Evolutionary conservation across 805 yeast species (phyloP), one percentile per base, ranked within the genome.

Genomic region (Saturnispora sekii): DNA sequence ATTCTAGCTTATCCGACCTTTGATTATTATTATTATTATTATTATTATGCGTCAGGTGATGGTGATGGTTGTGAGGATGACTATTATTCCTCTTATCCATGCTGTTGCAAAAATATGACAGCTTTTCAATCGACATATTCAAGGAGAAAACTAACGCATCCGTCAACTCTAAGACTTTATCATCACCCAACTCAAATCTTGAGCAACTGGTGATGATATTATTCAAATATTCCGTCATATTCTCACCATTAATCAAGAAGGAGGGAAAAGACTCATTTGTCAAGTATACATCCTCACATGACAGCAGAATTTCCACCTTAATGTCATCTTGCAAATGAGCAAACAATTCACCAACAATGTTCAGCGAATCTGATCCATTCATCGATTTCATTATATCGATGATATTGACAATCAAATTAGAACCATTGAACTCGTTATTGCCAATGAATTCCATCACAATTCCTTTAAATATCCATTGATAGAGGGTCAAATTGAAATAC

Each of bases 161-260:
- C 26, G 57, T 56, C 53, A 65, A 45, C 14, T 58, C 54, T 5
- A 60, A 44, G 21, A 36, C 41, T 14, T 36, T 30, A 26, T 39
- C 32, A 14, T 38, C 43, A 29, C 28, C 26, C 26, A 21, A 21
- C 10, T 29, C 21, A 26, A 58, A 48, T 38, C 68, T 65, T 4
- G 74, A 66, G 49, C 76, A 72, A 49, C 69, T 73, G 30, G 68
- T 67, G 41, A 75, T 69, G 40, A 66, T 70, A 50, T 69, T 74
- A 41, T 63, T 65, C 39, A 74, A 57, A 11, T 61, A 57, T 0
- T 68, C 66, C 1, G 74, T 53, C 37, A 68, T 49, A 48, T 69
- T 60, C 21, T 51, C 38, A 11, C 56, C 56, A 16, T 53, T 45
- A 3, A 50, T 40, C 10, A 45, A 30, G 16, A 48, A 41, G 5